Base-by-base conservation (phyloP, 1,284 basidiomycete genomes). In the Inonotus hispidus region DNA sequence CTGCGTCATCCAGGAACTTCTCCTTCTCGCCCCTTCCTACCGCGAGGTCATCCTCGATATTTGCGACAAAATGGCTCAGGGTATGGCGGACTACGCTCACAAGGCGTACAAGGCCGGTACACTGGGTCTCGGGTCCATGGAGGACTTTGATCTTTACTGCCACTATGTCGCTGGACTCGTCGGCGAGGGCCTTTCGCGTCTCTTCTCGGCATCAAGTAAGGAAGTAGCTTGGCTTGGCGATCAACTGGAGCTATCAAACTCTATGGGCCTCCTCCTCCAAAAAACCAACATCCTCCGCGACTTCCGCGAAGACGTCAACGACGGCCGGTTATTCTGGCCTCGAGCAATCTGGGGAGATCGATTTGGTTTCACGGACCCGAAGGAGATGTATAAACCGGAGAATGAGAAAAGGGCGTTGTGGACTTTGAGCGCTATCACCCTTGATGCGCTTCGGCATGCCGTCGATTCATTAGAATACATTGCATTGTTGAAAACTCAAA, bases 221-320 rank as follows among this genome's bases (percentile, higher is more conserved):
- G 96, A 99, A 75, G 81, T 81, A 0, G 71, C 81, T 0, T 92
- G 85, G 80, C 75, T 99, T 54, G 88, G 83, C 43, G 77, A 85
- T 52, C 92, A 98, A 73, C 83, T 97, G 62, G 88, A 90, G 65
- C 82, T 99, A 1, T 88, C 89, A 66, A 98, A 98, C 75, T 92
- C 91, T 53, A 95, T 98, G 91, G 97, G 97, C n/a, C 81, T 96
- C 16, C 81, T 98, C 58, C 82, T 99, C 11, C 97, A 99, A 74
- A 99, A 99, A 78, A 98, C 95, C 43, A 99, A 99, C 77, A 98
- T 99, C 73, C 92, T 95, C 65, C 88, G 96, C 60, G 97, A 99
- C 73, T 93, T 89, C 75, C 85, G 92, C 49, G 96, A 99, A 75
- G 97, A 99, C 72, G 83, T 87, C 11, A 88, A 95, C 49, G 83